Percentiles rank a stretch among this genome's conserved stretches.
These are phyloP conservation scores for Microbotryomycetes sp. DNA, from an alignment of 1,284 basidiomycete species.

Conservation along the genomic window DNA sequence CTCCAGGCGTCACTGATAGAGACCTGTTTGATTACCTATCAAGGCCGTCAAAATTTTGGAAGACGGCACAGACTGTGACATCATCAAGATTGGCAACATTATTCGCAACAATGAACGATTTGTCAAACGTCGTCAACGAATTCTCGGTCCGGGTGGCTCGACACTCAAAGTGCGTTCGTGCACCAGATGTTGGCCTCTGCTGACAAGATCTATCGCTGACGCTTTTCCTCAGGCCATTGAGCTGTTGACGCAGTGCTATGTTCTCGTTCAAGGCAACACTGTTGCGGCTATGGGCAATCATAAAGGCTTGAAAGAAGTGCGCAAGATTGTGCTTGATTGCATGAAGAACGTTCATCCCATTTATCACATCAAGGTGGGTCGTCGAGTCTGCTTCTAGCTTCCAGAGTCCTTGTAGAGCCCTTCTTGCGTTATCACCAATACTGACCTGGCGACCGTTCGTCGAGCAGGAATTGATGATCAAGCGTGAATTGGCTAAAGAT, in stretches of 20 bases:
- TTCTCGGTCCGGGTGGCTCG: slow-evolving; percentile 93
- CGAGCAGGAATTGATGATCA: slow-evolving; percentile 90
- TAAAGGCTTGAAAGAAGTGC: slow-evolving; percentile 91
- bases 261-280: slow-evolving; percentile 95
- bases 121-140: slow-evolving; percentile 90
- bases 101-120: slow-evolving; percentile 96
- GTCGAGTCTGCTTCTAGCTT: too few species aligned
- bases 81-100: slow-evolving; percentile 93
- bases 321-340: slow-evolving; percentile 91
- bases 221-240: slow-evolving; percentile 74
- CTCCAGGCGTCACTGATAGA: background rate
- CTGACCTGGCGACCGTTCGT: background rate
- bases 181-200: background rate
- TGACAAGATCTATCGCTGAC: background rate
- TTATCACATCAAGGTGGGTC: slow-evolving; percentile 89
- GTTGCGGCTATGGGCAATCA: slow-evolving; percentile 96
- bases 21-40: too few species aligned
- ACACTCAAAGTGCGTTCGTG: slow-evolving; percentile 78
- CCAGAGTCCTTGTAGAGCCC: background rate
- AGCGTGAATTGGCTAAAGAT: slow-evolving; percentile 94
- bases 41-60: slow-evolving; percentile 89
- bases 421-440: background rate
- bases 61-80: slow-evolving; percentile 86
- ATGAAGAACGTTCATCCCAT: slow-evolving; percentile 99
- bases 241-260: slow-evolving; percentile 91